Base-by-base conservation (phyloP, 768 basidiomycete genomes). In the Hirschioporus abietinus region DNA sequence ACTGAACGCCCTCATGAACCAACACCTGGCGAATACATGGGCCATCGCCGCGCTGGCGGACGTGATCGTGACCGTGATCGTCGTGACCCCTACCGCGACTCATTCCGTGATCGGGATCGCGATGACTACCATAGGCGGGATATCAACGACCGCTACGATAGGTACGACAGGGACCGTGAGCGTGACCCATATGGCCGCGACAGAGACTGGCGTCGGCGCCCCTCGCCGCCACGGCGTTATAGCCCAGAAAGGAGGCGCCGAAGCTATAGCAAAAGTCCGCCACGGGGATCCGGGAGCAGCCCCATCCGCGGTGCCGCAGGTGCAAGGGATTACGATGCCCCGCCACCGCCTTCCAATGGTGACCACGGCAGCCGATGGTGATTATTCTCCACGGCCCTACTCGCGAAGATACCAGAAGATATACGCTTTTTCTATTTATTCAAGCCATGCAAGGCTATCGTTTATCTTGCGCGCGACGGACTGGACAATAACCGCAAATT, bases 1-100 rank as follows among this genome's bases (percentile, higher is more conserved):
- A 99, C 96, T 10, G 88, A 91, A 68, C 87, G 93, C 60, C 93
- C 96, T 26, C 96, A 99, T 78, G 89, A 92, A 17, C 94, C 97
- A 9, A 99, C 96, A 10, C 96, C 96, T 4, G 96, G 96, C 68
- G 93, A 97, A 79, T 99, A 98, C 77, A 96, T 96, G 93, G 95
- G 96, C 15, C 91, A 93, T 70, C 87, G 92, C 63, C 90, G 91
- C 65, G 77, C 84, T 18, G 74, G 66, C 58, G 70, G 78, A 67
- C 81, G 81, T 65, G 81, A 88, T 72, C 79, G 81, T 35, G 83
- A 85, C 64, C 79, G 83, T 67, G 81, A 83, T 68, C 75, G 78
- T 60, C 78, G 82, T 66, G 74, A 72, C 36, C 65, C 73, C 24
- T 61, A 70, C 65, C 70, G 75, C 20, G 59, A 64, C 9, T 61